Evolutionary conservation across 768 basidiomycete genomes (phyloP).

Genomic region (Rhizopogon vesiculosus): DNA sequence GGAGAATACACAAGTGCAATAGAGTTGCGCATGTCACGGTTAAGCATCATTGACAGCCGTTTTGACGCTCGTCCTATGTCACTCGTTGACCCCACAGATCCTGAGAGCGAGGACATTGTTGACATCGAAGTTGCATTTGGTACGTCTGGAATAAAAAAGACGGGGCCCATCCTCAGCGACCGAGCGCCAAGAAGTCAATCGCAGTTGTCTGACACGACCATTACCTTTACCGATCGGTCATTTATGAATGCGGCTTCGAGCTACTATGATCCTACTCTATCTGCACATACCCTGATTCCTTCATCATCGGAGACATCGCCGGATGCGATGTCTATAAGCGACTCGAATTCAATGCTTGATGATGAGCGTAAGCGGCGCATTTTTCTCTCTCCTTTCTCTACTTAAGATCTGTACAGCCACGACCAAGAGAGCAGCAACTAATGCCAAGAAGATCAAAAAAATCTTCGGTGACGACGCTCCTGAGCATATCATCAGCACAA

Average conservation of each 20-base stretch:
- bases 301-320: slow-evolving; percentile 12
- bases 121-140: slow-evolving; percentile 53
- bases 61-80: slow-evolving; percentile 40
- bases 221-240: slow-evolving; percentile 25
- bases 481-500: slow-evolving; percentile 37
- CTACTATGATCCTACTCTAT: slow-evolving; percentile 19
- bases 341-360: slow-evolving; percentile 16
- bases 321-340: slow-evolving; percentile 15
- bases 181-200: slow-evolving; percentile 25
- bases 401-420: slow-evolving; percentile 15
- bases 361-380: slow-evolving; percentile 19
- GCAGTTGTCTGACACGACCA: slow-evolving; percentile 30
- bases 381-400: background rate
- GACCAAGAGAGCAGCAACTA: slow-evolving; percentile 20
- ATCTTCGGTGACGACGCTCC: slow-evolving; percentile 62
- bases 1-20: slow-evolving; percentile 73
- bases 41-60: slow-evolving; percentile 54
- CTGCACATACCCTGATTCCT: slow-evolving; percentile 19
- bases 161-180: slow-evolving; percentile 15
- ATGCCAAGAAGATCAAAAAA: slow-evolving; percentile 56
- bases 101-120: slow-evolving; percentile 48
- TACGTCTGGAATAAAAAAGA: slow-evolving; percentile 29
- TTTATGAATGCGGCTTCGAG: slow-evolving; percentile 15
- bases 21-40: slow-evolving; percentile 70
- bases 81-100: slow-evolving; percentile 33